These are phyloP conservation scores for Aaosphaeria arxii DNA, from an alignment of 2,329 filamentous ascomycete species.

Conservation along the genomic window DNA sequence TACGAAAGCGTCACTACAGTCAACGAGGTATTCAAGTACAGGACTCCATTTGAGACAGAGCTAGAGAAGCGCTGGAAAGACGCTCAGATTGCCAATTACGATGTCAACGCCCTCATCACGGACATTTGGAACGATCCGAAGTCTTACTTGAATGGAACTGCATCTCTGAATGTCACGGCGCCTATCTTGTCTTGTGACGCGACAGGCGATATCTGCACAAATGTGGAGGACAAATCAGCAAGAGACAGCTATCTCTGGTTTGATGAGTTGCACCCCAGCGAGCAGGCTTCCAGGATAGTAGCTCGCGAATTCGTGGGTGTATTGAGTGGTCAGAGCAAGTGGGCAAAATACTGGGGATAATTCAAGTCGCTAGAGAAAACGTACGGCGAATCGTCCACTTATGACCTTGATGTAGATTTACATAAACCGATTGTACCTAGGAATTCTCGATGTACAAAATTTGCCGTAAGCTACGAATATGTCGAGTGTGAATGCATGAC, in stretches of 20 bases:
- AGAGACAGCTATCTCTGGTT: slow-evolving; percentile 67
- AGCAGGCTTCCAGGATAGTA: slow-evolving; percentile 58
- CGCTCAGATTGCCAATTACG: slow-evolving; percentile 63
- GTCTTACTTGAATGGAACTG: slow-evolving; percentile 59
- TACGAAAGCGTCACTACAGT: slow-evolving; percentile 48
- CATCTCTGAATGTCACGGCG: slow-evolving; percentile 61
- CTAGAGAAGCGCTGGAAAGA: slow-evolving; percentile 47
- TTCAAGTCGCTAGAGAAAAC: too few species aligned
- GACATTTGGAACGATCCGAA: slow-evolving; percentile 63
- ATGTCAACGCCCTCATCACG: slow-evolving; percentile 60
- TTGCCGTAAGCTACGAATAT: too few species aligned
- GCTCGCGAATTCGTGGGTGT: slow-evolving; percentile 57
- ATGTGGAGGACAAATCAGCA: slow-evolving; percentile 10
- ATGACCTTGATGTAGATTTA: too few species aligned
- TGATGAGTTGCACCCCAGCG: slow-evolving; percentile 70
- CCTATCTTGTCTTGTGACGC: slow-evolving; percentile 55
- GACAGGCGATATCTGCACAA: slow-evolving; percentile 37
- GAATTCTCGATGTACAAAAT: too few species aligned
- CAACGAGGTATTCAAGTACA: slow-evolving; percentile 53
- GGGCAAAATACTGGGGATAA: slow-evolving; percentile 44
- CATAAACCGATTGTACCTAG: too few species aligned
- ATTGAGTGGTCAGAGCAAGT: slow-evolving; percentile 48
- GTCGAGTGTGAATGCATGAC: too few species aligned
- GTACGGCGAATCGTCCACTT: too few species aligned
- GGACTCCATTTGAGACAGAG: slow-evolving; percentile 46